Evolutionary conservation across 805 yeast genomes (phyloP).

Genomic region (Osmozyma mogii): DNA sequence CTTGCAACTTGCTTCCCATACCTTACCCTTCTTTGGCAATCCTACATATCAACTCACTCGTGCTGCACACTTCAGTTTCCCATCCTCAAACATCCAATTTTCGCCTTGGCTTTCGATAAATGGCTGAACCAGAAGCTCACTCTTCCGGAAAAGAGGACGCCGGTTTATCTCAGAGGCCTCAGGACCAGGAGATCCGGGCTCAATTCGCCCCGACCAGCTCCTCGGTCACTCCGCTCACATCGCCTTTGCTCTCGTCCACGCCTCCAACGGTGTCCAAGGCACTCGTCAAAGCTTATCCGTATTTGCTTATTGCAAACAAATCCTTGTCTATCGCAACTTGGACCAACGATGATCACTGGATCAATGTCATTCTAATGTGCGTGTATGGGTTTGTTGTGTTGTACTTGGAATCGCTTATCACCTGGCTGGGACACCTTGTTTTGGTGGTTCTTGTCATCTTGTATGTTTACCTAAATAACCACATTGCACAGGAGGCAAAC

Average conservation of each 20-base stretch:
- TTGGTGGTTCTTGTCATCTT: slow-evolving; percentile 54
- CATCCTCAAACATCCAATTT: slow-evolving; percentile 1
- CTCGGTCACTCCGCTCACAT: slow-evolving; percentile 28
- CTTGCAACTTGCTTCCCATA: no score
- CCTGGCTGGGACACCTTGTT: slow-evolving; percentile 76
- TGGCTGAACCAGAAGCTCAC: slow-evolving; percentile 1
- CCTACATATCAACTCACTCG: neutral
- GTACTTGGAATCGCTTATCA: slow-evolving; percentile 71
- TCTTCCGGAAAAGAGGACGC: slow-evolving; percentile 6
- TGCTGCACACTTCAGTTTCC: neutral
- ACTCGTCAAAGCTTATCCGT: slow-evolving; percentile 77
- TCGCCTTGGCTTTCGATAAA: neutral
- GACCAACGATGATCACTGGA: slow-evolving; percentile 82
- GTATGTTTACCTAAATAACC: slow-evolving; percentile 51
- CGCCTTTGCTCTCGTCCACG: slow-evolving; percentile 80
- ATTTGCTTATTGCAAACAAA: slow-evolving; percentile 65
- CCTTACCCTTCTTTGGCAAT: neutral
- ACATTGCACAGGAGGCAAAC: slow-evolving; percentile 50
- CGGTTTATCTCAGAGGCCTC: slow-evolving; percentile 1
- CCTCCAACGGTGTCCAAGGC: slow-evolving; percentile 89
- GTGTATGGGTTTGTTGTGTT: slow-evolving; percentile 50
- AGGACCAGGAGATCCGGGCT: slow-evolving; percentile 28
- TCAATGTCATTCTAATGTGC: slow-evolving; percentile 54
- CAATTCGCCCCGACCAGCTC: slow-evolving; percentile 13
- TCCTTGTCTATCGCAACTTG: slow-evolving; percentile 72